Conservation (phyloP, 164 flowering plant species). For the Magnolia officinalis region DNA sequence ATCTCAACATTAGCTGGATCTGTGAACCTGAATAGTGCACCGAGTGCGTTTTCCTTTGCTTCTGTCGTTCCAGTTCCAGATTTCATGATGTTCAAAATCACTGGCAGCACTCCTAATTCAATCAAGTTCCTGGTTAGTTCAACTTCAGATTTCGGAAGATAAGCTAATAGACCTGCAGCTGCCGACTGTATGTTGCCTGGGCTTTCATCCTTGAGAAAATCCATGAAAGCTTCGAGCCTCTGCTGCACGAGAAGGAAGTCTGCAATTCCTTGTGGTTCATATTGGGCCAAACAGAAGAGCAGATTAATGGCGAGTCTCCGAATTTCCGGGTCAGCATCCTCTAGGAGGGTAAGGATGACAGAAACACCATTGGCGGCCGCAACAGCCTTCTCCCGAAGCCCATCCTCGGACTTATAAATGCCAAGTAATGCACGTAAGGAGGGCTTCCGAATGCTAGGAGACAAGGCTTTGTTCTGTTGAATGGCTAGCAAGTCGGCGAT, state of each 20-base stretch:
- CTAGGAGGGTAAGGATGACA: conserved; percentile 51
- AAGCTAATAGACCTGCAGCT: conserved; percentile 57
- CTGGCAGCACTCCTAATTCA: conserved; percentile 41
- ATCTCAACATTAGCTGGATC: conserved; percentile 50
- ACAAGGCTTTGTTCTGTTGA: conserved; percentile 32
- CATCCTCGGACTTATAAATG: conserved; percentile 46
- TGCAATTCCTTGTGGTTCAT: conserved; percentile 50
- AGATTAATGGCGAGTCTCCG: conserved; percentile 47
- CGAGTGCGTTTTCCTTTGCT: conserved; percentile 66
- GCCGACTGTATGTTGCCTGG: conserved; percentile 48
- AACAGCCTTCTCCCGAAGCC: conserved; percentile 46
- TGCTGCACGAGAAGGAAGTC: conserved; percentile 54
- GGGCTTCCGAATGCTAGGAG: conserved; percentile 36
- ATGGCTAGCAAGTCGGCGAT: conserved; percentile 37
- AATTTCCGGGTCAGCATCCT: conserved; percentile 50
- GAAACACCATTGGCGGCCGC: conserved; percentile 48
- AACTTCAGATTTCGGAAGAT: conserved; percentile 65
- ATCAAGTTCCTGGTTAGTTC: conserved; percentile 43
- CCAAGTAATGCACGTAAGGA: conserved; percentile 45
- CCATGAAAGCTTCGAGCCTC: conserved; percentile 50
- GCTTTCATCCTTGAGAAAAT: conserved; percentile 50
- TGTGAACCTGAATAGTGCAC: conserved; percentile 65
- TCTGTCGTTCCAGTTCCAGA: conserved; percentile 38
- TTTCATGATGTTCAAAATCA: conserved; percentile 40
- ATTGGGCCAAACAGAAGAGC: conserved; percentile 52